Conservation (phyloP, 306 rosid species). For the Ceratonia siliqua region DNA sequence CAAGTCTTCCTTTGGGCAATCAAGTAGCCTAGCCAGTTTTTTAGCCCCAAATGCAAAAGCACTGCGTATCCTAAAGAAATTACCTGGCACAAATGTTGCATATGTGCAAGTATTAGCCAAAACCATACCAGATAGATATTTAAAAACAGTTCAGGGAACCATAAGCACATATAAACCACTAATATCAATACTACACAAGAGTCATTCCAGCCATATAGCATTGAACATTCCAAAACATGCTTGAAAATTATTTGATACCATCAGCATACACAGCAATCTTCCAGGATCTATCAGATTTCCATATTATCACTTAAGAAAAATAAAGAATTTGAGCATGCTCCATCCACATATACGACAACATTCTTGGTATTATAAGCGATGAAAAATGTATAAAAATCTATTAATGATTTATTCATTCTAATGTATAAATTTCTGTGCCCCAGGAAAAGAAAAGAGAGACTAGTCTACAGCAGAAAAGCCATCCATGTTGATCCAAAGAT, state of each 20-base stretch:
- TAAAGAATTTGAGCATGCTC: not conserved
- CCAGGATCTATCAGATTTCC: not conserved
- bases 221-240: not conserved
- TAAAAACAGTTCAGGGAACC: slow-evolving; percentile 3
- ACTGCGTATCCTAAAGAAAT: slow-evolving; percentile 97
- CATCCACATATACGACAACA: not conserved
- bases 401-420: not conserved
- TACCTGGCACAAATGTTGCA: slow-evolving; percentile 60
- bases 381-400: not conserved
- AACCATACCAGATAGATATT: not conserved
- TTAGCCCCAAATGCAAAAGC: slow-evolving; percentile 97
- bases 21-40: slow-evolving; percentile 80
- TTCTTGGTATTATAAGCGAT: not conserved
- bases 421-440: not conserved
- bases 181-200: not conserved
- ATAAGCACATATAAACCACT: not conserved
- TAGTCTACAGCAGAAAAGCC: not conserved
- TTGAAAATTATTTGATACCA: too few species aligned
- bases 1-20: slow-evolving; percentile 81
- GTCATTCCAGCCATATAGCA: not conserved
- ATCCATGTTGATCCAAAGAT: not conserved
- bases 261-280: slow-evolving; percentile 9
- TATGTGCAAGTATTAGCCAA: slow-evolving; percentile 27
- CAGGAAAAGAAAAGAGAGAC: not conserved
- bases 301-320: not conserved